Conservation (phyloP, 2,329 filamentous ascomycete genomes). For the Cordyceps farinosa region DNA sequence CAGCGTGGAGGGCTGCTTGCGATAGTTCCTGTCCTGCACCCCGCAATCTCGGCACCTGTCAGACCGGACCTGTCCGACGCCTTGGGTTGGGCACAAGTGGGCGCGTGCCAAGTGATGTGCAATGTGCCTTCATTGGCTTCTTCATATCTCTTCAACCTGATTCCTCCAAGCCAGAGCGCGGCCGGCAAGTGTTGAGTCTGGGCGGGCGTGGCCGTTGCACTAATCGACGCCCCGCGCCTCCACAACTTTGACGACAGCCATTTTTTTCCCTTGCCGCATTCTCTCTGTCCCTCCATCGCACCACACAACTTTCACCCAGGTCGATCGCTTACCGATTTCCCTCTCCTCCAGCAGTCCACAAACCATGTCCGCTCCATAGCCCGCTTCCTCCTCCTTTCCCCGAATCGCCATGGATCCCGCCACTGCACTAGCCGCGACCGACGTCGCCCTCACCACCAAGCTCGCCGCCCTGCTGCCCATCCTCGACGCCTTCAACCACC, state of each 20-base stretch:
- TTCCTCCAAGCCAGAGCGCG: too few relatives aligned
- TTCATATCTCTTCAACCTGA: too few relatives aligned
- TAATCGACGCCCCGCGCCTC: neutral
- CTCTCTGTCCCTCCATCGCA: too few relatives aligned
- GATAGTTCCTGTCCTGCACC: neutral
- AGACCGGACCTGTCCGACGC: neutral
- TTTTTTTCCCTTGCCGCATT: neutral
- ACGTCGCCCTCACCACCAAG: neutral
- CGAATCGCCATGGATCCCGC: neutral
- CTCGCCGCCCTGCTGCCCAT: constrained; percentile 47
- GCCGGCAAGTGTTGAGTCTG: neutral
- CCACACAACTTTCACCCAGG: too few relatives aligned
- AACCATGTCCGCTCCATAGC: neutral
- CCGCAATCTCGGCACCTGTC: neutral
- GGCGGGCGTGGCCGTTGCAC: neutral
- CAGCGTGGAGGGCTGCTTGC: neutral
- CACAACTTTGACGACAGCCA: neutral
- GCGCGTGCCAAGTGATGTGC: neutral
- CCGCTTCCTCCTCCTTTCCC: neutral
- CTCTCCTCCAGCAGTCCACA: too few relatives aligned
- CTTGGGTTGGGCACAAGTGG: neutral
- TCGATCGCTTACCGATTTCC: too few relatives aligned
- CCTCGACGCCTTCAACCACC: constrained; percentile 71
- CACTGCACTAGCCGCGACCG: neutral
- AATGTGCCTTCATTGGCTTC: too few relatives aligned